Percentiles rank a stretch among this genome's conserved stretches.
These are phyloP conservation scores for Termitomyces bulborhizus DNA, from an alignment of 768 basidiomycete species.

Conservation along the genomic window DNA sequence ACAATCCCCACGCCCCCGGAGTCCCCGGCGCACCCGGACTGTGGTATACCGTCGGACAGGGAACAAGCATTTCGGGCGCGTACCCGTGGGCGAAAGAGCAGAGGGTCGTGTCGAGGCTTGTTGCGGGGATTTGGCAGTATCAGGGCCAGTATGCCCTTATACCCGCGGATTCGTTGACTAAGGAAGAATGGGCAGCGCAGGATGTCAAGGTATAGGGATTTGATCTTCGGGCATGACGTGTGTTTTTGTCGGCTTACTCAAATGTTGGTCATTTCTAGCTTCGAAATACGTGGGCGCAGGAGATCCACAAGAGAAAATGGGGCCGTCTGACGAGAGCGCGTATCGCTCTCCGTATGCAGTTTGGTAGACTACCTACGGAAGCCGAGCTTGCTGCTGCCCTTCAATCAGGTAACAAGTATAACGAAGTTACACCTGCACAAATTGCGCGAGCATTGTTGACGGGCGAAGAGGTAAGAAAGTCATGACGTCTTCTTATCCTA, in stretches of 20 bases:
- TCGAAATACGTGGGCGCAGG: conserved; percentile 3
- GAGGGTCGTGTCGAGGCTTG: conserved; percentile 3
- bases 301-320: conserved; percentile 1
- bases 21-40: conserved; percentile 29
- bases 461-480: conserved; percentile 6
- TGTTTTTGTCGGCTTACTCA: not conserved
- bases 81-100: not conserved
- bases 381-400: conserved; percentile 2
- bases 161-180: conserved; percentile 7
- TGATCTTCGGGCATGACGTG: not conserved
- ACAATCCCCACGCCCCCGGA: conserved; percentile 29
- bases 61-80: not conserved
- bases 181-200: conserved; percentile 9
- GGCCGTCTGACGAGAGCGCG: conserved; percentile 8
- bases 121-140: conserved; percentile 11
- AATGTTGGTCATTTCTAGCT: not conserved
- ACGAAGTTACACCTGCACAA: conserved; percentile 1
- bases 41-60: conserved; percentile 15
- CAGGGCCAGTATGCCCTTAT: conserved; percentile 12
- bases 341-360: conserved; percentile 2
- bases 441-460: conserved; percentile 1
- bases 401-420: not conserved
- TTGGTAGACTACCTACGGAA: conserved; percentile 4
- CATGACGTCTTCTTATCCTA: not conserved
- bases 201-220: not conserved